Percentiles rank a stretch among this genome's conserved stretches.
Evolutionary conservation across 1,284 basidiomycete species (phyloP).

Genomic region (Pulveroboletus sp.): DNA sequence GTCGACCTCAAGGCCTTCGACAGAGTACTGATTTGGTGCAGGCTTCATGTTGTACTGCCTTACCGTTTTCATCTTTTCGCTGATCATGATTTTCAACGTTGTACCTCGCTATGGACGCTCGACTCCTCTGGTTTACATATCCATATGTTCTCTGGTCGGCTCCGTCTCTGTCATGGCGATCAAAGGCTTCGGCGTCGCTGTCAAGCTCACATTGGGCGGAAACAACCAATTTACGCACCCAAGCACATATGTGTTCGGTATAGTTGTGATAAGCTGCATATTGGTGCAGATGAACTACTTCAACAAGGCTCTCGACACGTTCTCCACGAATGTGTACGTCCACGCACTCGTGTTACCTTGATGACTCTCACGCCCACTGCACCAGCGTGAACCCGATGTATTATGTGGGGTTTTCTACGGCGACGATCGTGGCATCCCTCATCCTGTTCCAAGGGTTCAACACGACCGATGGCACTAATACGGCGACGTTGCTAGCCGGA

Average conservation of each 20-base stretch:
- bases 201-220: conserved; percentile 92
- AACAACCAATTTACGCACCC: conserved; percentile 96
- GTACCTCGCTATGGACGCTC: conserved; percentile 87
- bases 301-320: conserved; percentile 97
- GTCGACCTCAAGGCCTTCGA: conserved; percentile 26
- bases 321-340: conserved; percentile 95
- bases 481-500: conserved; percentile 82
- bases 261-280: conserved; percentile 86
- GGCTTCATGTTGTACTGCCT: conserved; percentile 90
- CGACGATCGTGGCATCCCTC: conserved; percentile 91
- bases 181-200: conserved; percentile 95
- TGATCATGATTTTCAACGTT: conserved; percentile 87
- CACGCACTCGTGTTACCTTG: not conserved
- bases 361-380: conserved; percentile 10
- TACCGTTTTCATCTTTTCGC: conserved; percentile 78
- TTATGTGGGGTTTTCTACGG: conserved; percentile 98
- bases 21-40: conserved; percentile 34
- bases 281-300: conserved; percentile 98
- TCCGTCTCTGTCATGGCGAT: conserved; percentile 91
- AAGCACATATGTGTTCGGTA: conserved; percentile 92
- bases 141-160: conserved; percentile 89
- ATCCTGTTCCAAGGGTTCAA: conserved; percentile 98
- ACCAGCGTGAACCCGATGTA: conserved; percentile 93
- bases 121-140: conserved; percentile 91
- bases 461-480: conserved; percentile 81